phyloP scores from a whole-genome alignment of 2,329 filamentous ascomycete genomes.

The Colletotrichum shisoi region DNA sequence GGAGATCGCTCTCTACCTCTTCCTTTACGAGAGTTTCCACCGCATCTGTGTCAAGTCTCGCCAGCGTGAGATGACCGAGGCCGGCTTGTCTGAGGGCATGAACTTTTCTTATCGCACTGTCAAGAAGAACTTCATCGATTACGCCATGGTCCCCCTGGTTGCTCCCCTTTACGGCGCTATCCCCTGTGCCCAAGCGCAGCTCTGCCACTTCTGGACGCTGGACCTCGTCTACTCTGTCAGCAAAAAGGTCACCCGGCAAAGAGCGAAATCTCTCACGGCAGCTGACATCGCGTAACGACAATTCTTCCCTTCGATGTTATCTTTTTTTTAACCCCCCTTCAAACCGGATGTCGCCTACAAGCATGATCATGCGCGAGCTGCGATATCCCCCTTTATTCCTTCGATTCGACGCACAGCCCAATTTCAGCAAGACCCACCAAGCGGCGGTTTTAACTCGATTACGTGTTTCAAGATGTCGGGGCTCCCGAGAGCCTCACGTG shows the following conservation, averaged over 20 bases:
- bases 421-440: constrained; percentile 39
- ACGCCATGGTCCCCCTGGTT: constrained; percentile 70
- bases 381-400: constrained; percentile 36
- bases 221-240: constrained; percentile 75
- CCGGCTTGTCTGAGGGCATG: constrained; percentile 70
- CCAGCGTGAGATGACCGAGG: constrained; percentile 71
- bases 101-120: constrained; percentile 67
- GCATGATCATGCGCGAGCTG: background rate
- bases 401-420: constrained; percentile 43
- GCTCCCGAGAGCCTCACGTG: constrained; percentile 50
- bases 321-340: constrained; percentile 20
- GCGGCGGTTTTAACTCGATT: constrained; percentile 40
- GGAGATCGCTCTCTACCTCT: constrained; percentile 68
- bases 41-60: constrained; percentile 66
- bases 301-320: constrained; percentile 35
- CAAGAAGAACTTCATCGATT: constrained; percentile 67
- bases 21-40: constrained; percentile 74
- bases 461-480: constrained; percentile 43
- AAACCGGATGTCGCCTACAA: constrained; percentile 4
- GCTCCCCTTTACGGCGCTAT: constrained; percentile 73
- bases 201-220: constrained; percentile 75
- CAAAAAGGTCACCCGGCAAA: constrained; percentile 69
- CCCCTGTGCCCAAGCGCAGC: constrained; percentile 71
- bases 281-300: constrained; percentile 56
- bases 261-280: constrained; percentile 55